Evolutionary conservation across 495 filamentous ascomycete species (phyloP).

Genomic region (Glutinoglossum americanum): DNA sequence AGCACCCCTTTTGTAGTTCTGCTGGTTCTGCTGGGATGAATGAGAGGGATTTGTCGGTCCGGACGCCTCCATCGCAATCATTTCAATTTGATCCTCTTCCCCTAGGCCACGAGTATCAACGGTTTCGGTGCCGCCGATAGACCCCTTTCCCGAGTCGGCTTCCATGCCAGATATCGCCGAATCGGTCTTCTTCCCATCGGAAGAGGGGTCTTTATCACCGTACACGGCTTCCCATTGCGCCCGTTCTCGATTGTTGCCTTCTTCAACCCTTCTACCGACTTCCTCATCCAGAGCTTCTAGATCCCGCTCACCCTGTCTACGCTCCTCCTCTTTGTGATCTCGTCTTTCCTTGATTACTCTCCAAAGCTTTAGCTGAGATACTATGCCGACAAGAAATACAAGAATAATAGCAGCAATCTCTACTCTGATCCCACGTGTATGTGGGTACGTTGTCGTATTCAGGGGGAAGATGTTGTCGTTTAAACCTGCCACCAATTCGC

Average conservation of each 20-base stretch:
- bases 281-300: constrained; percentile 51
- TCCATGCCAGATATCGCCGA: constrained; percentile 8
- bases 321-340: constrained; percentile 33
- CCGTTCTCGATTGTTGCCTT: constrained; percentile 42
- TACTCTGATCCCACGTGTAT: constrained; percentile 69
- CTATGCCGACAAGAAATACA: constrained; percentile 47
- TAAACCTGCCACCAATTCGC: constrained; percentile 26
- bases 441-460: constrained; percentile 52
- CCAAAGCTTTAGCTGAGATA: constrained; percentile 78
- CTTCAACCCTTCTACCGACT: constrained; percentile 43
- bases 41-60: background rate
- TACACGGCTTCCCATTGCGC: constrained; percentile 66
- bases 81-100: constrained; percentile 1
- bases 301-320: constrained; percentile 31
- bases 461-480: constrained; percentile 66
- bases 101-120: background rate
- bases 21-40: background rate
- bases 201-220: constrained; percentile 23
- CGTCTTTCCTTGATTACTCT: constrained; percentile 58
- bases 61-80: constrained; percentile 9
- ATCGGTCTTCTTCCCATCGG: background rate
- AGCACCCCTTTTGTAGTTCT: background rate
- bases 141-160: constrained; percentile 6
- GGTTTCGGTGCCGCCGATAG: constrained; percentile 1
- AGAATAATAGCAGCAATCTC: constrained; percentile 65